These are phyloP conservation scores for Candolleomyces eurysporus DNA, from an alignment of 768 basidiomycete genomes.

Conservation along the genomic window DNA sequence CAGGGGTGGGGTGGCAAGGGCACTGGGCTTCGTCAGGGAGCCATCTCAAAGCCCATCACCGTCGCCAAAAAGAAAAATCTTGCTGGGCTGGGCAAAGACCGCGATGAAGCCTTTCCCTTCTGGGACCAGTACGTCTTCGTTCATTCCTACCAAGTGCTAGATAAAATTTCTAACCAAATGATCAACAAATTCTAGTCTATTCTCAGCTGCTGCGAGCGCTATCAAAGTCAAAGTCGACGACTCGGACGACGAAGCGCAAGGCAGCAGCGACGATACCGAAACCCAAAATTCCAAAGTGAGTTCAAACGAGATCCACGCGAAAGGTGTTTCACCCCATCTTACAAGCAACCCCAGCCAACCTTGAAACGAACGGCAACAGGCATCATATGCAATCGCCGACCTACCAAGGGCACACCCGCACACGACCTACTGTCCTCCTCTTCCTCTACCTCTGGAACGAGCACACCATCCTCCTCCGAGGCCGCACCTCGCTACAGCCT, in stretches of 20 bases:
- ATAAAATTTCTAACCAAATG: too few species aligned
- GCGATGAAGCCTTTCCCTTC: constrained; percentile 95
- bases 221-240: constrained; percentile 69
- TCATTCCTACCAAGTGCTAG: background rate
- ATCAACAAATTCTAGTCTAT: too few species aligned
- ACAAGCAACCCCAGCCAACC: constrained; percentile 11
- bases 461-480: constrained; percentile 32
- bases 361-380: constrained; percentile 69
- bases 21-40: constrained; percentile 78
- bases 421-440: too few species aligned
- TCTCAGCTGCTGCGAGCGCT: constrained; percentile 76
- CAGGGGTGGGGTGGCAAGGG: constrained; percentile 92
- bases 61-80: constrained; percentile 83
- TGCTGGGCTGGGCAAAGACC: constrained; percentile 86
- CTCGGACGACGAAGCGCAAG: constrained; percentile 46
- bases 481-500: constrained; percentile 42
- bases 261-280: constrained; percentile 15
- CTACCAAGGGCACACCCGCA: constrained; percentile 48
- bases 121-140: constrained; percentile 85
- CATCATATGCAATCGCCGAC: constrained; percentile 71
- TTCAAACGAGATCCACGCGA: background rate
- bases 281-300: constrained; percentile 14
- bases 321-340: background rate
- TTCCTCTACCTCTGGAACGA: constrained; percentile 41
- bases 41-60: constrained; percentile 72